Evolutionary conservation across 208 protist genomes (phyloP).

Genomic region (Spongospora subterranea): DNA sequence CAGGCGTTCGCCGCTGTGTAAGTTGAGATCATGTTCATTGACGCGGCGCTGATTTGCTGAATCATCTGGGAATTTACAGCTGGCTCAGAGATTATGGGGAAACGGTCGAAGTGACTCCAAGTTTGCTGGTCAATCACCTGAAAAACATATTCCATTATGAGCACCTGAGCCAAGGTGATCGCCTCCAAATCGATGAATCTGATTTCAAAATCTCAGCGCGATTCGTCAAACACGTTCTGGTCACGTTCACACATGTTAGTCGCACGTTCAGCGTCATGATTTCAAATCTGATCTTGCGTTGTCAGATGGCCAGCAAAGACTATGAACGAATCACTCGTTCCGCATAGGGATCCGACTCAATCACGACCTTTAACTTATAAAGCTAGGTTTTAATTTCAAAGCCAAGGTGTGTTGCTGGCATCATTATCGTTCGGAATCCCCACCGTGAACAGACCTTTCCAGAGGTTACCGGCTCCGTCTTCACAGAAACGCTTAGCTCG

Average conservation of each 20-base stretch:
- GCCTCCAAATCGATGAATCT: background rate
- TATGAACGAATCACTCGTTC: slow-evolving; percentile 38
- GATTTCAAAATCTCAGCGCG: background rate
- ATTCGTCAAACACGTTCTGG: slow-evolving; percentile 29
- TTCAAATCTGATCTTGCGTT: background rate
- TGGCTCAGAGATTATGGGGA: slow-evolving; percentile 48
- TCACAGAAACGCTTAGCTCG: too few species aligned
- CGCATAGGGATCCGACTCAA: too few species aligned
- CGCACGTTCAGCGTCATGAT: background rate
- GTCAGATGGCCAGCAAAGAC: slow-evolving; percentile 56
- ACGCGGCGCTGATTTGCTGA: too few species aligned
- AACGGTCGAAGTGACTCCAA: slow-evolving; percentile 34
- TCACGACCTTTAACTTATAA: too few species aligned
- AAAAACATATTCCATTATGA: background rate
- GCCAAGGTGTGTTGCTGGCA: too few species aligned
- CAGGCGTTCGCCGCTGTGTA: slow-evolving; percentile 55
- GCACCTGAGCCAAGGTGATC: background rate
- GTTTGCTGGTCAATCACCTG: background rate
- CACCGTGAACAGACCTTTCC: too few species aligned
- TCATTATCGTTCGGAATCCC: too few species aligned
- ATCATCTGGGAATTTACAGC: background rate
- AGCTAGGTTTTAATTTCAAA: too few species aligned
- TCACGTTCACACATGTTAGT: slow-evolving; percentile 40
- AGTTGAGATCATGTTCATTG: background rate
- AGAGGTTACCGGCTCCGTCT: too few species aligned